These are phyloP conservation scores for Jatropha curcas DNA, from an alignment of 345 rosid species.

Conservation along the genomic window DNA sequence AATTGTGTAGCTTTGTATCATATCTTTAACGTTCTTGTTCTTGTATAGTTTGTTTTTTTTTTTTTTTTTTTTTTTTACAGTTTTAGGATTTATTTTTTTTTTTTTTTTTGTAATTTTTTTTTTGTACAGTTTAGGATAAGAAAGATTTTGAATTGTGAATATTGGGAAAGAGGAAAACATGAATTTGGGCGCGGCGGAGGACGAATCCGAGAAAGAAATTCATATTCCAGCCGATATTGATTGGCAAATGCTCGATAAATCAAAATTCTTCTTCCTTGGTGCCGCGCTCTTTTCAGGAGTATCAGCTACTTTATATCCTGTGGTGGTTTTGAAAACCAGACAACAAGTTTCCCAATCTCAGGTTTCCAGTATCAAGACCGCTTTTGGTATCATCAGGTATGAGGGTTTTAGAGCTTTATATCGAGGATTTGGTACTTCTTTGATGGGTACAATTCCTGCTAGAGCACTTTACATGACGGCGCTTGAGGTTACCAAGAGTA, in stretches of 20 bases:
- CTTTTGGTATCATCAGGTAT: constrained; percentile 48
- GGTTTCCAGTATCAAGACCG: constrained; percentile 54
- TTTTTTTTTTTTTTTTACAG: background rate
- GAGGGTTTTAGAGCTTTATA: constrained; percentile 84
- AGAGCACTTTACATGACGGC: constrained; percentile 88
- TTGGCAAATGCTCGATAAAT: constrained; percentile 92
- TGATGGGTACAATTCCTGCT: constrained; percentile 93
- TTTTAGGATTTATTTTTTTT: background rate
- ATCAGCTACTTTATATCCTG: constrained; percentile 75
- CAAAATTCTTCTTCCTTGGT: constrained; percentile 83
- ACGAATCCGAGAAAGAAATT: constrained; percentile 48
- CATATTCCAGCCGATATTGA: constrained; percentile 67
- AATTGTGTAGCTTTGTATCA: background rate
- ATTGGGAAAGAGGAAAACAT: constrained; percentile 46
- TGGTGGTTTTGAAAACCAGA: constrained; percentile 78
- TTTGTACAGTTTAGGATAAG: background rate
- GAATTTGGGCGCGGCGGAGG: constrained; percentile 62
- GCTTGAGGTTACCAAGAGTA: constrained; percentile 81
- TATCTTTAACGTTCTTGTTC: background rate
- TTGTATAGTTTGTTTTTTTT: background rate
- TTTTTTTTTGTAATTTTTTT: background rate
- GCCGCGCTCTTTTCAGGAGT: constrained; percentile 91
- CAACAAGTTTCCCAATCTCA: constrained; percentile 69
- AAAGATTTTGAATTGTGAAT: constrained; percentile 7
- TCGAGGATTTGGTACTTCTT: constrained; percentile 85